Conservation (phyloP, 1,139 yeast genomes). For the Hemisphaericaspora xylofermentans region DNA sequence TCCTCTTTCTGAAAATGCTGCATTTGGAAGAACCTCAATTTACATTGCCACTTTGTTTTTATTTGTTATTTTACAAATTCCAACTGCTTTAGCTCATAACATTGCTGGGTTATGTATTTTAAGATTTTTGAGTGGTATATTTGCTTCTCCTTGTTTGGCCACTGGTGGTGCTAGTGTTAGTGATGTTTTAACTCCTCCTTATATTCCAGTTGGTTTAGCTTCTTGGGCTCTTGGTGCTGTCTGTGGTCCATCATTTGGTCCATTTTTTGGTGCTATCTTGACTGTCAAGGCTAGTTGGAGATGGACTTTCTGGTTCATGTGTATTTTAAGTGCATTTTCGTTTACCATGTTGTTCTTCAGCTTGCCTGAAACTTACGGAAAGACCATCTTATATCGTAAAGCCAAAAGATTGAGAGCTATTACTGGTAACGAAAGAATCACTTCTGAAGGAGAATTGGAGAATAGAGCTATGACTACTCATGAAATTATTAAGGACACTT, state of each 20-base stretch:
- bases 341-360: slow-evolving; percentile 31
- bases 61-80: slow-evolving; percentile 34
- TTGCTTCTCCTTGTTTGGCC: slow-evolving; percentile 36
- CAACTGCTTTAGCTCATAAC: slow-evolving; percentile 30
- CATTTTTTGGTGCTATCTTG: slow-evolving; percentile 31
- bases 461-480: slow-evolving; percentile 26
- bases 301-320: slow-evolving; percentile 46
- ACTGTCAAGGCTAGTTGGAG: slow-evolving; percentile 36
- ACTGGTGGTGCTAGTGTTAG: slow-evolving; percentile 40
- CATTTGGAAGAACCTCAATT: slow-evolving; percentile 52
- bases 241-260: slow-evolving; percentile 35
- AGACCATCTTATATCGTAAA: slow-evolving; percentile 44
- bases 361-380: slow-evolving; percentile 53
- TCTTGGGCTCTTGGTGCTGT: slow-evolving; percentile 34
- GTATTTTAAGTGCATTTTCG: slow-evolving; percentile 34
- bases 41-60: slow-evolving; percentile 30
- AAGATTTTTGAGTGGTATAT: slow-evolving; percentile 35
- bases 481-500: slow-evolving; percentile 22
- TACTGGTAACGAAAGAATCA: slow-evolving; percentile 43
- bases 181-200: slow-evolving; percentile 26
- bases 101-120: slow-evolving; percentile 32
- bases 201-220: slow-evolving; percentile 28
- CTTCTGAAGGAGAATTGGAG: slow-evolving; percentile 44
- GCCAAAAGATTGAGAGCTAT: slow-evolving; percentile 46
- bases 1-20: slow-evolving; percentile 50